Evolutionary conservation across 2,329 filamentous ascomycete species (phyloP).

Genomic region (Neodidymelliopsis sp.): DNA sequence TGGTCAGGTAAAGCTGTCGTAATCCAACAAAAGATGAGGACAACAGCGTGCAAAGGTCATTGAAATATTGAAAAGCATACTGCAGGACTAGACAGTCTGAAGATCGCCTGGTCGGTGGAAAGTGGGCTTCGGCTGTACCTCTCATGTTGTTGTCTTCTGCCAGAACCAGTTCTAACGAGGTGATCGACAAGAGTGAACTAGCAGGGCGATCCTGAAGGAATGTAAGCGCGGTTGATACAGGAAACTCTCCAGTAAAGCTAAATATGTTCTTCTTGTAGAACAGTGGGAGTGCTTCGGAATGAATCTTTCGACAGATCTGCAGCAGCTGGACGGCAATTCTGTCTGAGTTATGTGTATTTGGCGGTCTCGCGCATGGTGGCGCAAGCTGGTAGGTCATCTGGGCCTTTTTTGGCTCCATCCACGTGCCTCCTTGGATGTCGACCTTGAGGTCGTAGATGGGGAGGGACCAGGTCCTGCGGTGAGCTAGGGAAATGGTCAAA

Average conservation of each 20-base stretch:
- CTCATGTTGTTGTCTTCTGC: slow-evolving; percentile 30
- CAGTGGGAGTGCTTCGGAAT: slow-evolving; percentile 28
- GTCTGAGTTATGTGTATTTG: neutral
- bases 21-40: slow-evolving; percentile 28
- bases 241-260: slow-evolving; percentile 28
- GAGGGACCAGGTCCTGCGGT: slow-evolving; percentile 26
- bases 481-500: slow-evolving; percentile 9
- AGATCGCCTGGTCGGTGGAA: slow-evolving; percentile 22
- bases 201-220: slow-evolving; percentile 33
- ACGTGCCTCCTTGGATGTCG: slow-evolving; percentile 15
- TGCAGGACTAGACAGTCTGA: slow-evolving; percentile 28
- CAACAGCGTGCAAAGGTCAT: slow-evolving; percentile 30
- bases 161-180: slow-evolving; percentile 26
- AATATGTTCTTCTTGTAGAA: slow-evolving; percentile 37
- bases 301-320: slow-evolving; percentile 30
- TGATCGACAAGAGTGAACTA: slow-evolving; percentile 21
- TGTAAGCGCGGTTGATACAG: slow-evolving; percentile 32
- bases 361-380: neutral
- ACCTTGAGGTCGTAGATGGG: slow-evolving; percentile 27
- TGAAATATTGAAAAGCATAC: slow-evolving; percentile 31
- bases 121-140: slow-evolving; percentile 21
- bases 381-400: slow-evolving; percentile 34
- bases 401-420: slow-evolving; percentile 19
- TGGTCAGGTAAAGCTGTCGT: slow-evolving; percentile 22
- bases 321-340: slow-evolving; percentile 21